Evolutionary conservation across 1,284 basidiomycete species (phyloP), one percentile per base, ranked within the genome.

Genomic region (Malassezia arunalokei): DNA sequence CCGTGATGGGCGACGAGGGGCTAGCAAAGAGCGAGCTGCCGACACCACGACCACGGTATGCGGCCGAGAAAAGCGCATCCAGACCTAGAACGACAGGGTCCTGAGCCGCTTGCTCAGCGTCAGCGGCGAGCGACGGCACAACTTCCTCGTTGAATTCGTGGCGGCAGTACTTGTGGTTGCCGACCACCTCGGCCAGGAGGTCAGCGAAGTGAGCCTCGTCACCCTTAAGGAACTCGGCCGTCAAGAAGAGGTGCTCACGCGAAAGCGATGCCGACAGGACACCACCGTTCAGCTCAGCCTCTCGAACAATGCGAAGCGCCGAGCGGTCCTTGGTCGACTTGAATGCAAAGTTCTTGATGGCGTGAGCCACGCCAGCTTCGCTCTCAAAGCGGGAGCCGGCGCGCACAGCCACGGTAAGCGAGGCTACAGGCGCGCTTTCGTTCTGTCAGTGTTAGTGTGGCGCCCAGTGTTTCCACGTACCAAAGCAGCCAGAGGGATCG

Each of bases 271-370:
- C 79, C 42, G 88, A 90, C 62, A 98, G 80, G 50, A 92, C 81
- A 74, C 91, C 92, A 58, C 92, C 94, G 75, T 87, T 87, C 49
- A 95, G 80, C 77, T 98, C 92, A 56, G 86, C 82, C 76, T 95
- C 89, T 62, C 92, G 83, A 60, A 91, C 82, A 43, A 86, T 87
- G 61, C 85, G 86, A 74, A 99, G 79, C 47, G 89, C 84, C 45
- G 91, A 92, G 64, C 88, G 83, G 63, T 64, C 61, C 46, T 62
- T 59, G 51, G 64, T 73, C 33, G 68, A 69, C 59, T 65, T 65
- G 68, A 73, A 71, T 9, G 47, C 53, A 41, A 55, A 55, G 53
- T 55, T 55, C 49, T 55, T 55, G 14, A 55, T 39, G 29, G 53
- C 53, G 27, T 55, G 53, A 9, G 53, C 42, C 17, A 50, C 53